These are phyloP conservation scores for Diaporthe australafricana DNA, from an alignment of 2,329 filamentous ascomycete genomes.

Conservation along the genomic window DNA sequence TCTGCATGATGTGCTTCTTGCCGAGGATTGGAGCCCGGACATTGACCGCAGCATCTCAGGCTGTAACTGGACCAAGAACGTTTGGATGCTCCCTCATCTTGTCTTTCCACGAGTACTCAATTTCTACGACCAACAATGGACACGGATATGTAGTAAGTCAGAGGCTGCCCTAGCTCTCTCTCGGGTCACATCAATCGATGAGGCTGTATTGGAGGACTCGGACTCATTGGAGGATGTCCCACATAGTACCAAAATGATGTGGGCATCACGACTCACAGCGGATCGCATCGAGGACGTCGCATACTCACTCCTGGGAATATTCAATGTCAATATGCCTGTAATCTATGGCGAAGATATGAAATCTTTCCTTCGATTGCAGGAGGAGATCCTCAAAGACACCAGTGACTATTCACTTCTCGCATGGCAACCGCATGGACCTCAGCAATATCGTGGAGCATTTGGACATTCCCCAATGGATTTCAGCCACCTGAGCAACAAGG, in stretches of 20 bases:
- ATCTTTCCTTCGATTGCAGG: constrained; percentile 28
- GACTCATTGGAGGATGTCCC: neutral
- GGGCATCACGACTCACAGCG: constrained; percentile 26
- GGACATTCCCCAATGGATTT: constrained; percentile 17
- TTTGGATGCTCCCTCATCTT: constrained; percentile 25
- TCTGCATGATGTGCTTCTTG: neutral
- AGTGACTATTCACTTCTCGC: constrained; percentile 23
- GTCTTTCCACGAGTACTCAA: neutral
- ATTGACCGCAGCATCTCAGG: neutral
- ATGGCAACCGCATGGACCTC: neutral
- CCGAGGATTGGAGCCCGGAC: neutral
- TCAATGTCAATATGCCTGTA: constrained; percentile 28
- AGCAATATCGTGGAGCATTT: constrained; percentile 15
- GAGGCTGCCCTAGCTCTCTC: neutral
- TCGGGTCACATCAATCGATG: neutral
- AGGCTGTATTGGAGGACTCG: neutral
- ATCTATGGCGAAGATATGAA: constrained; percentile 26
- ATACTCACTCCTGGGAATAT: constrained; percentile 35
- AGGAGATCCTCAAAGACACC: constrained; percentile 28
- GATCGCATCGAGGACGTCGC: constrained; percentile 26
- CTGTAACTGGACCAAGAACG: constrained; percentile 4
- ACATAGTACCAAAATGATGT: constrained; percentile 2
- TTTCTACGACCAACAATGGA: constrained; percentile 16
- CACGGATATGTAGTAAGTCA: neutral
- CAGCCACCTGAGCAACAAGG: neutral